Percentiles rank a stretch among this genome's conserved stretches.
Conservation (phyloP, 2,329 filamentous ascomycete genomes). For the Fusarium chlamydosporum region DNA sequence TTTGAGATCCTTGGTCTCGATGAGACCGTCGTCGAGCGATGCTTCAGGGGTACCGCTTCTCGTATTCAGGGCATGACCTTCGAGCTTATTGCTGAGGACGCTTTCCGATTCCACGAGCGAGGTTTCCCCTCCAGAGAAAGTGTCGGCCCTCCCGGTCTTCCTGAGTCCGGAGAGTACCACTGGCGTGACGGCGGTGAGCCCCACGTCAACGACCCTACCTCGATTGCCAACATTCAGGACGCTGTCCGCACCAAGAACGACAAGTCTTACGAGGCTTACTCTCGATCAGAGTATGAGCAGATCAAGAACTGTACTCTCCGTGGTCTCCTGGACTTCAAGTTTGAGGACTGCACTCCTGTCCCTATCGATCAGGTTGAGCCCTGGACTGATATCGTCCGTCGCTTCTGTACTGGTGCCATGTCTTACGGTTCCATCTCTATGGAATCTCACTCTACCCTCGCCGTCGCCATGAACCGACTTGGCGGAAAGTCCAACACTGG, state of each 20-base stretch:
- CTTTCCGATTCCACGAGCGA: slow-evolving; percentile 93
- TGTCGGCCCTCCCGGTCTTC: slow-evolving; percentile 80
- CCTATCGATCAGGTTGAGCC: slow-evolving; percentile 97
- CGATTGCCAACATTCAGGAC: slow-evolving; percentile 97
- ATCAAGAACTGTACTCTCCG: slow-evolving; percentile 97
- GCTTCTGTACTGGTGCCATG: slow-evolving; percentile 98
- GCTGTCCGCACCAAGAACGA: slow-evolving; percentile 97
- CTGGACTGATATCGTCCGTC: slow-evolving; percentile 97
- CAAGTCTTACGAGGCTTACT: slow-evolving; percentile 98
- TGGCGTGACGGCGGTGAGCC: slow-evolving; percentile 97
- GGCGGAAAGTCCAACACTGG: slow-evolving; percentile 98
- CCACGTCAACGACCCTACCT: slow-evolving; percentile 94
- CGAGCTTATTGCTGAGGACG: slow-evolving; percentile 92
- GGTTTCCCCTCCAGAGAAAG: slow-evolving; percentile 88
- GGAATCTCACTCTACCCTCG: slow-evolving; percentile 96
- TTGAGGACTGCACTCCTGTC: slow-evolving; percentile 85
- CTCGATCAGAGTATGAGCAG: slow-evolving; percentile 91
- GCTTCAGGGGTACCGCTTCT: slow-evolving; percentile 94
- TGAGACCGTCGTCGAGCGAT: slow-evolving; percentile 90
- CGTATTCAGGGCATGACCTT: slow-evolving; percentile 96
- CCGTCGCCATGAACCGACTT: slow-evolving; percentile 95
- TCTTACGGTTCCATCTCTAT: slow-evolving; percentile 98
- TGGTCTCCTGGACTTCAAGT: slow-evolving; percentile 95
- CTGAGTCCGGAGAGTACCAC: slow-evolving; percentile 96
- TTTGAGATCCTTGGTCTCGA: slow-evolving; percentile 96